Percentiles rank a stretch among this genome's conserved stretches.
Conservation (phyloP, 768 basidiomycete genomes). For the Lactarius quietus region DNA sequence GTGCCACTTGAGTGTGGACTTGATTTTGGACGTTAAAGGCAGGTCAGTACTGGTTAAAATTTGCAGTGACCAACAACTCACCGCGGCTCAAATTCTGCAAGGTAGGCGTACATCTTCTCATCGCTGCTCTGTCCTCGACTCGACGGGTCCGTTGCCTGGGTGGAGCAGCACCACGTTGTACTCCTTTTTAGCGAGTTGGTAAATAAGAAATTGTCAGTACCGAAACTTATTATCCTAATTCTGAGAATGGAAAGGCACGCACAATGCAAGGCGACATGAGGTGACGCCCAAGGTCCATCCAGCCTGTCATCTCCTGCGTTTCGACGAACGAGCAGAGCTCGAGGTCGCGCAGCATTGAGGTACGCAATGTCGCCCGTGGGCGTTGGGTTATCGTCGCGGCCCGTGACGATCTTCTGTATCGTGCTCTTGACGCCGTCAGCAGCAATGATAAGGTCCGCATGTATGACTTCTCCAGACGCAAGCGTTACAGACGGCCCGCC, state of each 20-base stretch:
- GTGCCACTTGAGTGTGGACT: slow-evolving; percentile 41
- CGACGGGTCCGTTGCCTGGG: slow-evolving; percentile 40
- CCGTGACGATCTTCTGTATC: too few relatives aligned
- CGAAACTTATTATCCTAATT: background rate
- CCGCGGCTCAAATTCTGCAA: slow-evolving; percentile 42
- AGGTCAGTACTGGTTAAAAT: too few relatives aligned
- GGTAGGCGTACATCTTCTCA: slow-evolving; percentile 43
- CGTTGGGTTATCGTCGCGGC: slow-evolving; percentile 39
- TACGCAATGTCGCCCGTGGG: slow-evolving; percentile 65
- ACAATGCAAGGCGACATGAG: slow-evolving; percentile 46
- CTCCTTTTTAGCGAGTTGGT: slow-evolving; percentile 36
- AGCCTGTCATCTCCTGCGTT: slow-evolving; percentile 48
- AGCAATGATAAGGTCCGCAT: slow-evolving; percentile 38
- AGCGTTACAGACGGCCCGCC: slow-evolving; percentile 38
- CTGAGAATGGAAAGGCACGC: slow-evolving; percentile 22
- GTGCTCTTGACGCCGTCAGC: slow-evolving; percentile 47
- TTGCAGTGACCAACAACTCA: slow-evolving; percentile 28
- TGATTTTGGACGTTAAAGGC: slow-evolving; percentile 36
- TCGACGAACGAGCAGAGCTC: slow-evolving; percentile 51
- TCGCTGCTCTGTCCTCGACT: slow-evolving; percentile 44
- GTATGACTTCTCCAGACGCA: slow-evolving; percentile 35
- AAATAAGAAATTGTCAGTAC: too few relatives aligned
- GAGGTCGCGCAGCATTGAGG: slow-evolving; percentile 51
- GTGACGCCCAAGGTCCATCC: slow-evolving; percentile 54
- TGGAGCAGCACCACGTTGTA: slow-evolving; percentile 39